Evolutionary conservation across 345 rosid genomes (phyloP), one percentile per base, ranked within the genome.

Genomic region (Clarkia xantiana): DNA sequence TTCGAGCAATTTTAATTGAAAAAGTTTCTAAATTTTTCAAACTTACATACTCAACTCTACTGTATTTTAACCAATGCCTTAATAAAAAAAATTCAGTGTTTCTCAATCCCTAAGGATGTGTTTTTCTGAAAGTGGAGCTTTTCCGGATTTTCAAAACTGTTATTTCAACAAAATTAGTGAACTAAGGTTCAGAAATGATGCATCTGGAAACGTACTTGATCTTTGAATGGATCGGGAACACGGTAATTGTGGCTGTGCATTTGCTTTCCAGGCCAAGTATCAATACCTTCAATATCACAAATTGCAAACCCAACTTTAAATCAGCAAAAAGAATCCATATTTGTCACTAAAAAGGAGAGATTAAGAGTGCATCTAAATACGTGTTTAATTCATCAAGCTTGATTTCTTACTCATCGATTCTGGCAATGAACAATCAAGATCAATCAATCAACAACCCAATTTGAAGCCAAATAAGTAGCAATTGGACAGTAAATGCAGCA

Each of bases 191-290:
- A 29, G 36, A 29, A 29, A 29, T 7, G 58, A 29, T 7, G 58
- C 64, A 67, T 62, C 22, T 53, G 19, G 53, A 53, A 10, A 66
- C 76, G 17, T 72, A 81, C 97, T 69, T 68, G 81, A 70, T 72
- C 82, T 15, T 40, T 76, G 40, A 75, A 86, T 7, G 78, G 81
- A 47, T 76, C 79, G 0, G 91, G 89, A 47, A 56, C 38, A 11
- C 97, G 81, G 40, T 86, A 86, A 42, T 74, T 86, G 74, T 86
- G 96, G 56, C 97, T 82, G 67, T 90, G 84, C 64, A 81, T 69
- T 67, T 83, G 88, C 67, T 74, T 83, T 56, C 97, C 96, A 2
- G 91, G 96, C 97, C 97, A 90, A 23, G 60, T 61, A 62, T 70
- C 40, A 47, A 82, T 70, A 47, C 97, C 97, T 83, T 58, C 10